Evolutionary conservation across 1,284 basidiomycete species (phyloP).

Genomic region (Ustilago sp.): DNA sequence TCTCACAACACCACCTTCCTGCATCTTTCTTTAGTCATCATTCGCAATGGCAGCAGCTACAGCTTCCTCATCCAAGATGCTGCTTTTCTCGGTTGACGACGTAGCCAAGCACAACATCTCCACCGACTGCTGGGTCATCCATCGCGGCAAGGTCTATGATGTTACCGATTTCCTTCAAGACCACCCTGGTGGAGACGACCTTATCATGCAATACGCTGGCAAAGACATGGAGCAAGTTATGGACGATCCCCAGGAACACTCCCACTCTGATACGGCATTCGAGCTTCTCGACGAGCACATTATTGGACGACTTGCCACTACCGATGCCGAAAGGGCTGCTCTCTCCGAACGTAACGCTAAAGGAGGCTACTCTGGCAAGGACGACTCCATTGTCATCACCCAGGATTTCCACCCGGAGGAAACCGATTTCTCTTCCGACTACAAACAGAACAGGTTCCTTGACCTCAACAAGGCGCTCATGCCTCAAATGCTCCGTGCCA

Average conservation of each 20-base stretch:
- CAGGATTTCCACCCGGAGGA: conserved; percentile 66
- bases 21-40: conserved; percentile 1
- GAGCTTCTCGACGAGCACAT: conserved; percentile 85
- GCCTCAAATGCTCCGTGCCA: conserved; percentile 83
- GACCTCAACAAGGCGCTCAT: conserved; percentile 89
- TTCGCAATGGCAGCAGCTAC: conserved; percentile 19
- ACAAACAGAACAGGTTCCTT: conserved; percentile 87
- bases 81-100: conserved; percentile 50
- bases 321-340: conserved; percentile 43
- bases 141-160: conserved; percentile 72
- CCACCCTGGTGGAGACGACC: conserved; percentile 73
- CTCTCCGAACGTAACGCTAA: conserved; percentile 32
- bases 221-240: conserved; percentile 85
- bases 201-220: conserved; percentile 78
- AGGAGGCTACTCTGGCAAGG: conserved; percentile 60
- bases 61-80: conserved; percentile 43
- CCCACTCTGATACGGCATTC: conserved; percentile 92
- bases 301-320: conserved; percentile 57
- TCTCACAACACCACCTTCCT: neutral
- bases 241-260: conserved; percentile 85
- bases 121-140: conserved; percentile 74
- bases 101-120: conserved; percentile 73
- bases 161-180: conserved; percentile 72
- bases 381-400: conserved; percentile 76
- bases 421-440: conserved; percentile 68